Percentiles rank a stretch among this genome's conserved stretches.
These are phyloP conservation scores for Clonostachys sp. DNA, from an alignment of 2,329 filamentous ascomycete genomes.

Conservation along the genomic window DNA sequence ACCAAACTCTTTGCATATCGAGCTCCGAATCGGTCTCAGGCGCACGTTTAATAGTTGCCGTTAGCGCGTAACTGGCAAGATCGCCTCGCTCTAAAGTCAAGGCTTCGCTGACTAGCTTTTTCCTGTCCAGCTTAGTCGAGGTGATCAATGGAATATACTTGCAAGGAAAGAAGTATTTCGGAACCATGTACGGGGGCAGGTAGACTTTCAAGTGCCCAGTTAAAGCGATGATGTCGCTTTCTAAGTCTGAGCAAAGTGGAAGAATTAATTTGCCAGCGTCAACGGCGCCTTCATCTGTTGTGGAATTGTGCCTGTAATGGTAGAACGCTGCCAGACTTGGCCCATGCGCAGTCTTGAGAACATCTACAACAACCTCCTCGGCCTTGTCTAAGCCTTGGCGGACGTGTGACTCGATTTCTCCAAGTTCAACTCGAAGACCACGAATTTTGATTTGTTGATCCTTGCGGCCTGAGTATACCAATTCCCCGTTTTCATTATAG, in stretches of 20 bases:
- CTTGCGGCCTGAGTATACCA: conserved; percentile 41
- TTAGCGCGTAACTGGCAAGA: conserved; percentile 11
- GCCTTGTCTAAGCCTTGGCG: not conserved
- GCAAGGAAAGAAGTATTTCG: conserved; percentile 8
- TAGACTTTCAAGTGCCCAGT: conserved; percentile 4
- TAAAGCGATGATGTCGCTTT: conserved; percentile 7
- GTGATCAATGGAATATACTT: conserved; percentile 26
- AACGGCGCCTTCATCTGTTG: too few relatives aligned
- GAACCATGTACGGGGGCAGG: conserved; percentile 10
- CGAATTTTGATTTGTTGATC: conserved; percentile 52
- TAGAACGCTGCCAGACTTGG: not conserved
- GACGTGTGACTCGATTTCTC: conserved; percentile 7
- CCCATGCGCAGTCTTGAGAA: conserved; percentile 1
- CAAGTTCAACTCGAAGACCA: conserved; percentile 47
- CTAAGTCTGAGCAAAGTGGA: conserved; percentile 2
- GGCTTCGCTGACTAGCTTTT: conserved; percentile 1
- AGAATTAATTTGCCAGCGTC: not conserved
- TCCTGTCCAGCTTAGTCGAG: conserved; percentile 30
- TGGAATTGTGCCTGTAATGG: not conserved
- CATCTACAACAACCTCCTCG: not conserved
- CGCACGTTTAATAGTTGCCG: conserved; percentile 10
- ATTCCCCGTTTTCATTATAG: conserved; percentile 20
- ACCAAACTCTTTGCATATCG: conserved; percentile 21
- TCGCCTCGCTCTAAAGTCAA: conserved; percentile 3
- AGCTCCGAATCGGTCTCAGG: conserved; percentile 12